These are phyloP conservation scores for Ceratobasidium sp. DNA, from an alignment of 1,284 basidiomycete species.

Conservation along the genomic window DNA sequence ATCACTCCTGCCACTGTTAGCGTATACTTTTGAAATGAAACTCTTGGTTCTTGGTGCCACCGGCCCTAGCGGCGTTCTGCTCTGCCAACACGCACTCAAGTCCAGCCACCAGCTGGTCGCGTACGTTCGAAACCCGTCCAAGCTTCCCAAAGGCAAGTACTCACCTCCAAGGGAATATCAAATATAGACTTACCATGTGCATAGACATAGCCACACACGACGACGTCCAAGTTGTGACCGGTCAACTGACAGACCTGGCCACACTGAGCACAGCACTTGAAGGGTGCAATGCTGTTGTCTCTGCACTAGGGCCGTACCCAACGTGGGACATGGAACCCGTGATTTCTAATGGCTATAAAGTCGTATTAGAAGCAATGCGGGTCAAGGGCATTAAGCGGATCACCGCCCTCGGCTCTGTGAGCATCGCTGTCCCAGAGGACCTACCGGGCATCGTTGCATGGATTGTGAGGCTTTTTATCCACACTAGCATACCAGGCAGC, in stretches of 20 bases:
- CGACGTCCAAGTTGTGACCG: neutral
- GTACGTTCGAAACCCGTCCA: neutral
- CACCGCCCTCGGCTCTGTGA: neutral
- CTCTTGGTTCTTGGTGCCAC: conserved; percentile 4
- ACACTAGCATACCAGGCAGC: neutral
- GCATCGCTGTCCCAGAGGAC: neutral
- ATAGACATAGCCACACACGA: neutral
- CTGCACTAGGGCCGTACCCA: neutral
- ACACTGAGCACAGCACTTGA: neutral
- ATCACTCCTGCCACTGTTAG: no score
- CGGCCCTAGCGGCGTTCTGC: neutral
- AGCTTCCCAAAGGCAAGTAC: neutral
- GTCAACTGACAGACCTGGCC: neutral
- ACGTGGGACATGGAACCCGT: neutral
- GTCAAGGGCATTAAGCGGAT: neutral
- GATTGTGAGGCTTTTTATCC: neutral
- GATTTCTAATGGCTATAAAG: neutral
- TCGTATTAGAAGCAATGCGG: neutral
- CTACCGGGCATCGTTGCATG: neutral
- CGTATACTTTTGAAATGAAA: neutral
- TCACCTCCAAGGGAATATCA: neutral
- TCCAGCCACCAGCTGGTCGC: neutral
- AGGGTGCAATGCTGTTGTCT: neutral
- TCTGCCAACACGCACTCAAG: neutral
- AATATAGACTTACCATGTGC: neutral